A percentile compares a stretch with the other conserved stretches of the same genome.
Evolutionary conservation across 768 basidiomycete species (phyloP).

Genomic region (Suillus plorans): DNA sequence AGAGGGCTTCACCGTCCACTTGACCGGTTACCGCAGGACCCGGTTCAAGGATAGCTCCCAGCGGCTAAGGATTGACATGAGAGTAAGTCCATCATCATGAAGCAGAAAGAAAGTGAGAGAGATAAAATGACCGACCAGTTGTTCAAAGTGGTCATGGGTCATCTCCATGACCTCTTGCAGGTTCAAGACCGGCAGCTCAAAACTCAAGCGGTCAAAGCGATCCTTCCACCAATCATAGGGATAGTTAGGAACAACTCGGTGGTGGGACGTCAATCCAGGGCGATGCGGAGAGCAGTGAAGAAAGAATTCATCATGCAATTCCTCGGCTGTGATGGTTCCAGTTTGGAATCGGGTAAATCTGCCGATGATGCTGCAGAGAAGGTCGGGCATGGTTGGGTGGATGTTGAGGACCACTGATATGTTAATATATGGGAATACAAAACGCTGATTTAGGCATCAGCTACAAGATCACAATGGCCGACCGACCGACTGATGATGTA

Average conservation of each 20-base stretch:
- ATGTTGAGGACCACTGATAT: not conserved
- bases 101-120: not conserved
- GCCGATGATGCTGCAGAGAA: not conserved
- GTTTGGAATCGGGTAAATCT: not conserved
- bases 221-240: not conserved
- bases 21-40: not conserved
- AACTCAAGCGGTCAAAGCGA: not conserved
- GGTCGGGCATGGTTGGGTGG: not conserved
- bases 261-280: not conserved
- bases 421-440: not conserved
- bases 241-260: not conserved
- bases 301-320: not conserved
- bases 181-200: not conserved
- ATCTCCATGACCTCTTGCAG: not conserved
- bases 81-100: not conserved
- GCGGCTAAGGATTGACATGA: not conserved
- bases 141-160: too few relatives aligned
- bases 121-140: not conserved
- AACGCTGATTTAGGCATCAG: not conserved
- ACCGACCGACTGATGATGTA: not conserved
- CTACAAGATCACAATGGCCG: too few relatives aligned
- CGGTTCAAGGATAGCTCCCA: not conserved
- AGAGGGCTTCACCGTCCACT: not conserved
- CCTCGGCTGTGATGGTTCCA: accelerated
- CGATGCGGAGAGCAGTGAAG: not conserved